Base-by-base conservation (phyloP, 805 yeast genomes). In the Lipomyces anomalus region DNA sequence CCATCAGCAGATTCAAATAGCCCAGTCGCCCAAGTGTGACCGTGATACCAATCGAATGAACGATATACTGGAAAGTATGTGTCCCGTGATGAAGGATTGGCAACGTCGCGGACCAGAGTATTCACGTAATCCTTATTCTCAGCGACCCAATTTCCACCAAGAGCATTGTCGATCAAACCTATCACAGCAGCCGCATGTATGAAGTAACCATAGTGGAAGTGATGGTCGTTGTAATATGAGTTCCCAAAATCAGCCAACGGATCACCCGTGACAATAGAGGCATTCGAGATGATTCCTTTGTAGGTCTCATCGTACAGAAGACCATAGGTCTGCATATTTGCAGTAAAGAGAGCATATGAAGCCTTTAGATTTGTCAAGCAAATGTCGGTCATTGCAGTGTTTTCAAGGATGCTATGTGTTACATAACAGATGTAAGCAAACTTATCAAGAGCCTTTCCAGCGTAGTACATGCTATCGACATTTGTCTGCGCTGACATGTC, bases 381-480 rank as follows among this genome's bases (percentile, higher is more conserved):
- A 6, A 62, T 62, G 11, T 62, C 55, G 1, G 92, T 74, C 44
- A 82, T 64, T 1, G 59, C 62, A 0, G 65, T 60, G 59, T 89
- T 83, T 16, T 75, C 61, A 37, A 90, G 63, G 17, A 90, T 72
- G 50, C 72, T 79, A 44, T 82, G 79, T 32, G 82, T 78, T 7
- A 80, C 85, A 52, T 83, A 83, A 9, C 87, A 70, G 42, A 92
- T 75, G 72, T 84, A 83, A 0, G 97, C 96, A 65, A 84, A 92
- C 66, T 89, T 92, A 55, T 88, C 95, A 40, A 89, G 68, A 22
- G 79, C 73, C 62, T 92, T 90, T 9, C 97, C 98, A 1, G 95
- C 75, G 20, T 85, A 79, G 66, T 90, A 90, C 84, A 89, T 89
- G 0, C 96, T 86, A 51, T 86, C 86, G 7, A 81, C 68, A 57